Evolutionary conservation across 192 early-diverging fungal genomes (phyloP), one percentile per base, ranked within the genome.

Genomic region (Coemansia sp.): DNA sequence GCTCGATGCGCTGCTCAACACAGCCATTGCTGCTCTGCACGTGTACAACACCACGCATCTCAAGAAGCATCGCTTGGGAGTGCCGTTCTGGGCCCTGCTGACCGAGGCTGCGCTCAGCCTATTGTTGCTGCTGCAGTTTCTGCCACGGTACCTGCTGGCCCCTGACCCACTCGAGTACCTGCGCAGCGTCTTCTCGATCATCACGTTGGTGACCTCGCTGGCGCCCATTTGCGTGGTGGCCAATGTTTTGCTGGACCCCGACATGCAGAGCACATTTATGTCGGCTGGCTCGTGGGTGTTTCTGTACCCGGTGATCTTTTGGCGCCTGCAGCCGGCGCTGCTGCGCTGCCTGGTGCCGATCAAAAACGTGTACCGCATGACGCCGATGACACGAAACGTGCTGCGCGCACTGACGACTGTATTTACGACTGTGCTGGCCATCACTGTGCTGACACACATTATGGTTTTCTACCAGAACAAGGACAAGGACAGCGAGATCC

Each of bases 361-460:
- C 57, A 88, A 90, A 64, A 88, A 84, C 59, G 60, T 86, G 12
- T 76, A 87, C 71, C 56, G 82, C 66, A 68, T 85, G 58, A 79
- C 83, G 53, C 61, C 76, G 9, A 83, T 90, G 67, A 83, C 82
- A 19, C 86, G 88, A 53, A 90, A 92, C 50, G 86, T 78, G 19
- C 52, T 87, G 45, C 78, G 83, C 4, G 69, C 87, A 19, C 79
- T 80, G 29, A 76, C 86, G 0, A 81, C 87, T 0, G 89, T 92
- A 54, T 83, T 90, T 29, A 85, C 86, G 43, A 90, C 88, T 1
- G 78, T 92, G 39, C 67, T 90, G 51, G 88, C 87, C 2, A 88
- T 91, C 52, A 84, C 90, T 0, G 89, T 87, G 25, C 86, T 86
- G 57, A 86, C 89, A 10, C 90, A 92, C 43, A 72, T 86, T 10